These are phyloP conservation scores for Penicillium turbatum DNA, from an alignment of 495 filamentous ascomycete species.

Conservation along the genomic window DNA sequence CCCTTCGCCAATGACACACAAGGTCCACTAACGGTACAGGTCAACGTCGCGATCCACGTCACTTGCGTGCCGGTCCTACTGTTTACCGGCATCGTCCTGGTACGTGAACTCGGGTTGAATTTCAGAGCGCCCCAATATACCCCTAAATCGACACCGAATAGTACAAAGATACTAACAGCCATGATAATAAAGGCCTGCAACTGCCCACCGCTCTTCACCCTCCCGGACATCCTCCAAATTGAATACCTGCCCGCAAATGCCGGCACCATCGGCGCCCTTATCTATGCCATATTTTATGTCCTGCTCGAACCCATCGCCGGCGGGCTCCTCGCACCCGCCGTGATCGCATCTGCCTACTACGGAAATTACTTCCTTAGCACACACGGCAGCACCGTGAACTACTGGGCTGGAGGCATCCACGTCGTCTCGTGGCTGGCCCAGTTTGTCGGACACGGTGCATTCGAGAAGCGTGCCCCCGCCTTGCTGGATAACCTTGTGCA, in stretches of 20 bases:
- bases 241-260: slow-evolving; percentile 77
- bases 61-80: slow-evolving; percentile 81
- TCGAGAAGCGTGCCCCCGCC: slow-evolving; percentile 83
- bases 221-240: slow-evolving; percentile 65
- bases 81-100: slow-evolving; percentile 73
- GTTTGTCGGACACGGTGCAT: slow-evolving; percentile 87
- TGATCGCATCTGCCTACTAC: slow-evolving; percentile 67
- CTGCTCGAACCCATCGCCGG: slow-evolving; percentile 93
- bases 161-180: slow-evolving; percentile 13
- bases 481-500: slow-evolving; percentile 87
- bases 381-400: slow-evolving; percentile 63
- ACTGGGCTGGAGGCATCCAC: slow-evolving; percentile 63
- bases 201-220: slow-evolving; percentile 62
- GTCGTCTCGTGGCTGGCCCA: slow-evolving; percentile 79
- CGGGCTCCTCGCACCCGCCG: slow-evolving; percentile 62
- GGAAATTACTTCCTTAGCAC: slow-evolving; percentile 68
- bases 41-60: slow-evolving; percentile 87
- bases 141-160: not conserved
- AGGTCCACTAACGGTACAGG: slow-evolving; percentile 34
- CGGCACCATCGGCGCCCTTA: slow-evolving; percentile 66
- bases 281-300: slow-evolving; percentile 77
- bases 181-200: slow-evolving; percentile 62
- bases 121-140: not conserved
- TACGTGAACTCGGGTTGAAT: slow-evolving; percentile 39
- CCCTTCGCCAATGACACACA: not conserved